Evolutionary conservation across 2,329 filamentous ascomycete species (phyloP).

Genomic region (Sporothrix sp.): DNA sequence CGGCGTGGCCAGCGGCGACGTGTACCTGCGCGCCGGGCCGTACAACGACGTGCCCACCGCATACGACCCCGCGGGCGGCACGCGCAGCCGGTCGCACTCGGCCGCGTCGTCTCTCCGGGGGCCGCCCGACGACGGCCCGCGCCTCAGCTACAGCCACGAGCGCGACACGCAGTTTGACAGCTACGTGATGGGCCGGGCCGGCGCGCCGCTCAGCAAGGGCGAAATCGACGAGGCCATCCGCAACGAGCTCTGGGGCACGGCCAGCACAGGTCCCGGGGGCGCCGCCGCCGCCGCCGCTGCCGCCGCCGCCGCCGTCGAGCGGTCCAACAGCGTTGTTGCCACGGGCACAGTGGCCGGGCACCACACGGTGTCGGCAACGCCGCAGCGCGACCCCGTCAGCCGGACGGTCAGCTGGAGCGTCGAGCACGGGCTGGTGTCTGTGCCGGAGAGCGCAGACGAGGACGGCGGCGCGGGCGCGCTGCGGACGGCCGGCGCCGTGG

Average conservation of each 20-base stretch:
- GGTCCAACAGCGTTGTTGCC: constrained; percentile 22
- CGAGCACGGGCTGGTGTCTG: constrained; percentile 29
- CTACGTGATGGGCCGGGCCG: constrained; percentile 16
- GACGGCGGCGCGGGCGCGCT: background rate
- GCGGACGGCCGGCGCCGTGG: background rate
- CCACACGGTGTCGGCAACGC: constrained; percentile 1
- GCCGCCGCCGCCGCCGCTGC: background rate
- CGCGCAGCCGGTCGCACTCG: constrained; percentile 14
- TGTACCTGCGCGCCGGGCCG: constrained; percentile 13
- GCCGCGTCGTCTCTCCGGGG: constrained; percentile 2
- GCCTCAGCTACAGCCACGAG: constrained; percentile 21
- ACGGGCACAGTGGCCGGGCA: constrained; percentile 17
- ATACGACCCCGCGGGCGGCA: constrained; percentile 10
- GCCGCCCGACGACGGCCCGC: background rate
- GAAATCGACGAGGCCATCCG: constrained; percentile 26
- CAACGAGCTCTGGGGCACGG: constrained; percentile 25
- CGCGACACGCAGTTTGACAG: constrained; percentile 23
- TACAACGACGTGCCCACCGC: constrained; percentile 16
- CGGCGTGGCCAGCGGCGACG: constrained; percentile 14
- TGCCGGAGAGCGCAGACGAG: constrained; percentile 24
- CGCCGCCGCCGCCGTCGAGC: constrained; percentile 11
- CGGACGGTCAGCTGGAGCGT: constrained; percentile 29
- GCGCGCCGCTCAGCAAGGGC: constrained; percentile 17
- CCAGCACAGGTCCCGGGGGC: too few relatives aligned
- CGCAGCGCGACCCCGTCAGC: constrained; percentile 17